Conservation (phyloP, 1,139 yeast genomes). For the Diutina scorzettiae region DNA sequence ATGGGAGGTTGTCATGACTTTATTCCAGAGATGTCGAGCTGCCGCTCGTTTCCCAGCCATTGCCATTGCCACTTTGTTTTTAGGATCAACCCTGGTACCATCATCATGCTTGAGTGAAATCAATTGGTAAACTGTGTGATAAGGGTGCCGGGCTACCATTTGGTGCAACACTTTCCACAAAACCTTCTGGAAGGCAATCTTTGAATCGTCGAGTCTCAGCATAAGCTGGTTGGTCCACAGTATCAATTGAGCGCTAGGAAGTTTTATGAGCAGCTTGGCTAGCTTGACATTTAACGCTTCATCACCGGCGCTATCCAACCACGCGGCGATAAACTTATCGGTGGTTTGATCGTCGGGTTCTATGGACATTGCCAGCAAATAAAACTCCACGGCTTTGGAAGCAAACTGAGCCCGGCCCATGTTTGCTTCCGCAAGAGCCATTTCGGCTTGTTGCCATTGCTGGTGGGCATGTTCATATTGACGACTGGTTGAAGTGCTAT, state of each 20-base stretch:
- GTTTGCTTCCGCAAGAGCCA: slow-evolving; percentile 28
- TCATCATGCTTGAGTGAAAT: slow-evolving; percentile 44
- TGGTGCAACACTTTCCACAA: background rate
- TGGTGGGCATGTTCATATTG: slow-evolving; percentile 36
- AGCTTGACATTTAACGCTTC: background rate
- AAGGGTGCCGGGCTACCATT: slow-evolving; percentile 43
- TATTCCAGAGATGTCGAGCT: slow-evolving; percentile 35
- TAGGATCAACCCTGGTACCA: slow-evolving; percentile 16
- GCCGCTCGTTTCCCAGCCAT: slow-evolving; percentile 38
- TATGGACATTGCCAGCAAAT: slow-evolving; percentile 39
- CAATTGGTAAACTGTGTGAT: slow-evolving; percentile 62
- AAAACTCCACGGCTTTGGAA: slow-evolving; percentile 46
- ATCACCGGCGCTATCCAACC: background rate
- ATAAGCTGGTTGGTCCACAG: slow-evolving; percentile 4
- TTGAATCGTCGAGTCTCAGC: background rate
- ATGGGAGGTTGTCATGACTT: background rate
- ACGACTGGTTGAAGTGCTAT: slow-evolving; percentile 28
- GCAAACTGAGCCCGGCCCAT: slow-evolving; percentile 33
- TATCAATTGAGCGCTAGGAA: background rate
- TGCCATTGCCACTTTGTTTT: slow-evolving; percentile 8
- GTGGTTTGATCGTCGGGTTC: slow-evolving; percentile 45
- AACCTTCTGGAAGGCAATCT: background rate
- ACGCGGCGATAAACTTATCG: slow-evolving; percentile 74
- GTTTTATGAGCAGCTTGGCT: background rate
- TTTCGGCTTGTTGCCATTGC: slow-evolving; percentile 38